Evolutionary conservation across 345 rosid genomes (phyloP).

Genomic region (Syzygium aqueum): DNA sequence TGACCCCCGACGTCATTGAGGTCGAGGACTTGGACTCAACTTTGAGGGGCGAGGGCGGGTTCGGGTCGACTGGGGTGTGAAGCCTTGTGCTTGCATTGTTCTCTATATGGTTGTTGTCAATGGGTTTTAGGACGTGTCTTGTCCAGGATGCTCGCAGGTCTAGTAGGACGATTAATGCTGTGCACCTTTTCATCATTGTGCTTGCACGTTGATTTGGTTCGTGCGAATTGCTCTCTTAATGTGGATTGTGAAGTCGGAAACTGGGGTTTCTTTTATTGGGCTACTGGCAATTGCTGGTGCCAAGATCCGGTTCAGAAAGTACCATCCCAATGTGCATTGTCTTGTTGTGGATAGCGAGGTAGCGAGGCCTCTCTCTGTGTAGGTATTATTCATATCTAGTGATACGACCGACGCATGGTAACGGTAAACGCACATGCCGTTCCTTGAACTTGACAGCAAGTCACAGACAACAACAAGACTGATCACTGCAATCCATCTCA

Average conservation of each 20-base stretch:
- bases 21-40: conserved; percentile 70
- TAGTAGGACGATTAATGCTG: not conserved
- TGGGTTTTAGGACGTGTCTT: not conserved
- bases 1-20: conserved; percentile 54
- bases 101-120: not conserved
- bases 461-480: not conserved
- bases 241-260: not conserved
- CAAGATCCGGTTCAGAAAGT: not conserved
- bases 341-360: not conserved
- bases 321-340: not conserved
- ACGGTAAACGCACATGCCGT: not conserved
- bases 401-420: not conserved
- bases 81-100: not conserved
- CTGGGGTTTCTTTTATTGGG: too few species aligned
- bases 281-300: not conserved
- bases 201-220: not conserved
- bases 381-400: not conserved
- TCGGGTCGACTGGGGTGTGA: conserved; percentile 77
- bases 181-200: not conserved
- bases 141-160: not conserved
- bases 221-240: too few species aligned
- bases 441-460: not conserved
- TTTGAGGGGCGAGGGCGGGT: conserved; percentile 67
- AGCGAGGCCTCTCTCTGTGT: not conserved
- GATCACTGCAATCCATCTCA: not conserved